These are phyloP conservation scores for Kodamaea fungicola DNA, from an alignment of 1,139 yeast species.

Conservation along the genomic window DNA sequence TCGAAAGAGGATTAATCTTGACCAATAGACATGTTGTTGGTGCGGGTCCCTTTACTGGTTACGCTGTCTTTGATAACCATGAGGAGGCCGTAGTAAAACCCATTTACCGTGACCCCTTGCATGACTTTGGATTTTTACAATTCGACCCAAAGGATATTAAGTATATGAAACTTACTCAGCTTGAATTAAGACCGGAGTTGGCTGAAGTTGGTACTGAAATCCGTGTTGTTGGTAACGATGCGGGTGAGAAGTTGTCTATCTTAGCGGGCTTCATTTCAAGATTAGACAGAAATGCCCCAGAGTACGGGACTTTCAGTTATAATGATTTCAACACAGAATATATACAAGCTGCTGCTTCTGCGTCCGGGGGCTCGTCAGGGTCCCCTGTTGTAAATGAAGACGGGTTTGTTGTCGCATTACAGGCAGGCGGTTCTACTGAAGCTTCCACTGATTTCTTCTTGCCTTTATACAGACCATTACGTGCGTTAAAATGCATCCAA, in stretches of 20 bases:
- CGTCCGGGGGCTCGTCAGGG: conserved; percentile 94
- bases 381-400: conserved; percentile 90
- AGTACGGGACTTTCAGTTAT: conserved; percentile 84
- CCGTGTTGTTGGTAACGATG: conserved; percentile 93
- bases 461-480: conserved; percentile 77
- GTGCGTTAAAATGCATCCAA: conserved; percentile 79
- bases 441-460: conserved; percentile 92
- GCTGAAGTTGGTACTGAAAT: conserved; percentile 90
- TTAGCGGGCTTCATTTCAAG: conserved; percentile 87
- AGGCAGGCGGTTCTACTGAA: conserved; percentile 90
- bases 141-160: conserved; percentile 71
- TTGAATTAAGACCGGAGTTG: conserved; percentile 71
- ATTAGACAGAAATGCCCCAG: conserved; percentile 92
- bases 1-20: conserved; percentile 72
- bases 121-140: conserved; percentile 77
- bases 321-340: conserved; percentile 95
- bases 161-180: conserved; percentile 66
- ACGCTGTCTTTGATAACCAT: conserved; percentile 89
- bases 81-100: conserved; percentile 90
- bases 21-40: conserved; percentile 95
- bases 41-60: conserved; percentile 90
- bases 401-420: conserved; percentile 86
- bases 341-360: conserved; percentile 94
- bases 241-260: conserved; percentile 89
- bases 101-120: conserved; percentile 79